Percentiles rank a stretch among this genome's conserved stretches.
These are phyloP conservation scores for Cladosporium sp. DNA, from an alignment of 2,329 filamentous ascomycete genomes.

Conservation along the genomic window DNA sequence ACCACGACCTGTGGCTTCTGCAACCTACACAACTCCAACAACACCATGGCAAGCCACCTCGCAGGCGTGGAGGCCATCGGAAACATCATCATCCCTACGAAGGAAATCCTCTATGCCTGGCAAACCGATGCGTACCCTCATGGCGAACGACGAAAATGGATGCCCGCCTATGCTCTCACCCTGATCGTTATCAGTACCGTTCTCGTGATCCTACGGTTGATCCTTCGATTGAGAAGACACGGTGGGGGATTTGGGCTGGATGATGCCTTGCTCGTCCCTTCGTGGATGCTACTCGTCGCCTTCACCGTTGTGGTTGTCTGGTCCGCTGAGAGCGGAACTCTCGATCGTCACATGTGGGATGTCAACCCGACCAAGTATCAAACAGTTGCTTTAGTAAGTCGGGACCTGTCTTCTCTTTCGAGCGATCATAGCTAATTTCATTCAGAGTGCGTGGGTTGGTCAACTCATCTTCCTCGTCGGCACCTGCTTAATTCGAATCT, in stretches of 20 bases:
- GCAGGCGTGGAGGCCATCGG: conserved; percentile 4
- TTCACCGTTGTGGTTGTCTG: conserved; percentile 3
- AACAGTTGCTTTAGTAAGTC: conserved; percentile 7
- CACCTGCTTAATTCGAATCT: conserved; percentile 33
- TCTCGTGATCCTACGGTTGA: conserved; percentile 21
- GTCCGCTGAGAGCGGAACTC: conserved; percentile 1
- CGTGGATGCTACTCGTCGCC: conserved; percentile 5
- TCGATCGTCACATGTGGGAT: conserved; percentile 13
- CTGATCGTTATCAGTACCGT: conserved; percentile 19
- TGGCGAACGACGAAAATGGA: conserved; percentile 7
- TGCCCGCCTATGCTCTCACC: conserved; percentile 15
- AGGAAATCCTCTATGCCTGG: conserved; percentile 3
- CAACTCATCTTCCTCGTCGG: conserved; percentile 31
- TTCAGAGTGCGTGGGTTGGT: conserved; percentile 29
- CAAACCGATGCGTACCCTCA: conserved; percentile 8
- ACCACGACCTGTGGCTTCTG: neutral
- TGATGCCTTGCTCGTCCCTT: conserved; percentile 8
- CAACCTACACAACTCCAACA: neutral
- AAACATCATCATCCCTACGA: conserved; percentile 8
- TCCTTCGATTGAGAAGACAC: conserved; percentile 20
- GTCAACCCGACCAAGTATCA: neutral
- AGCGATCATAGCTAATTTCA: neutral
- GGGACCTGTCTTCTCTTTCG: neutral
- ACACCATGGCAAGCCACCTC: conserved; percentile 7
- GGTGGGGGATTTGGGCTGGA: conserved; percentile 18